Evolutionary conservation across 129 eudicot species (phyloP).

Genomic region (Artemisia tridentata): DNA sequence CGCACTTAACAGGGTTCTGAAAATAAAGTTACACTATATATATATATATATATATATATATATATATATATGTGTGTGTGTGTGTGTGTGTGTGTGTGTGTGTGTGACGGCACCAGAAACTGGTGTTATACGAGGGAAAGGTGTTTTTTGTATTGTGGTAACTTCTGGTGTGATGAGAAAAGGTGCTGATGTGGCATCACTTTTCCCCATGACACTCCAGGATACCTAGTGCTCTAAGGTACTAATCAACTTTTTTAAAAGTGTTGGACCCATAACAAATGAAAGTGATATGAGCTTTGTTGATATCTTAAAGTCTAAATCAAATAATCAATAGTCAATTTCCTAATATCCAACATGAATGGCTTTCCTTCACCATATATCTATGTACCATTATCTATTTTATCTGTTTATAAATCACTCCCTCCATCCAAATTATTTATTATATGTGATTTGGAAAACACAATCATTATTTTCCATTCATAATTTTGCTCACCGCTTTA

Average conservation of each 20-base stretch:
- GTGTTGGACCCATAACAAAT: neutral
- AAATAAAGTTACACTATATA: no score
- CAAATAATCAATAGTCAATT: slow-evolving; percentile 7
- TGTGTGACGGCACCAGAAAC: no score
- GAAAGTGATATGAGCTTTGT: slow-evolving; percentile 20
- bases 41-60: no score
- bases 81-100: no score
- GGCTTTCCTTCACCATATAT: slow-evolving; percentile 25
- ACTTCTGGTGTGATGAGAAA: no score
- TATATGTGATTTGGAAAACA: neutral
- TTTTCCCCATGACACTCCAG: no score
- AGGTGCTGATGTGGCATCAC: no score
- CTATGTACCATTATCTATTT: slow-evolving; percentile 23
- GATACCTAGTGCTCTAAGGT: no score
- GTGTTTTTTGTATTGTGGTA: no score
- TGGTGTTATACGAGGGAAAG: no score
- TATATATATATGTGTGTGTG: no score
- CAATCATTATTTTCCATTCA: neutral
- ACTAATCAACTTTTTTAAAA: neutral
- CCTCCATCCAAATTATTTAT: slow-evolving; percentile 9
- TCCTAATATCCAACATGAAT: slow-evolving; percentile 25
- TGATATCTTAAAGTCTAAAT: slow-evolving; percentile 12
- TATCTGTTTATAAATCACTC: neutral
- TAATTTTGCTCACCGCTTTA: neutral
- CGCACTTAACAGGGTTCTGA: no score